A percentile compares a stretch with the other conserved stretches of the same genome.
phyloP scores from a whole-genome alignment of 495 filamentous ascomycete genomes.

The Aspergillus campestris region DNA sequence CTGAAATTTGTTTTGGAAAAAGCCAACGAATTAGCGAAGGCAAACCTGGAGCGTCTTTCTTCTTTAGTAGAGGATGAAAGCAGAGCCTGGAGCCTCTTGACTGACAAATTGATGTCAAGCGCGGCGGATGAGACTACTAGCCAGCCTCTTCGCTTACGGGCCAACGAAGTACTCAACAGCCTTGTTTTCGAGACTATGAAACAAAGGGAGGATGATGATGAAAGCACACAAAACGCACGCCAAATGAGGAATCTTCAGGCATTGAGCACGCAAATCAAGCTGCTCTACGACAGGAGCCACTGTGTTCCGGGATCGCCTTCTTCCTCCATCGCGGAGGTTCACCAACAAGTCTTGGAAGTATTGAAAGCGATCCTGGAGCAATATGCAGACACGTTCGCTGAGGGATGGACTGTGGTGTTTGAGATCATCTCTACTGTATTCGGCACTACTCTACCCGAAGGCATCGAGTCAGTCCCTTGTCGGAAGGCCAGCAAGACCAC shows the following conservation, averaged over 20 bases:
- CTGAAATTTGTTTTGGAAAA: slow-evolving; percentile 72
- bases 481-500: slow-evolving; percentile 17
- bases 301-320: slow-evolving; percentile 23
- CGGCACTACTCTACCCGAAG: slow-evolving; percentile 27
- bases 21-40: slow-evolving; percentile 63
- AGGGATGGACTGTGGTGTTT: slow-evolving; percentile 80
- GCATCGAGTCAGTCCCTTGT: slow-evolving; percentile 8
- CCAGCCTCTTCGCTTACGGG: slow-evolving; percentile 58
- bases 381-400: slow-evolving; percentile 71
- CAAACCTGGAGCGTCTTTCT: slow-evolving; percentile 72
- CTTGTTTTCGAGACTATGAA: slow-evolving; percentile 51
- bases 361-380: slow-evolving; percentile 78
- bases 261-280: slow-evolving; percentile 47
- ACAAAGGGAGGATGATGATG: slow-evolving; percentile 19
- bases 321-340: slow-evolving; percentile 65
- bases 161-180: slow-evolving; percentile 66
- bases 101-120: slow-evolving; percentile 55
- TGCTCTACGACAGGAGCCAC: slow-evolving; percentile 35
- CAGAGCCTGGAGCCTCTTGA: slow-evolving; percentile 70
- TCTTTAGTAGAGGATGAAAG: slow-evolving; percentile 46
- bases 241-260: slow-evolving; percentile 66
- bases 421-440: slow-evolving; percentile 82
- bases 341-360: slow-evolving; percentile 71
- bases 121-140: slow-evolving; percentile 46
- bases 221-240: slow-evolving; percentile 36